Evolutionary conservation across 129 eudicot genomes (phyloP).

Genomic region (Flaveria ramosissima): DNA sequence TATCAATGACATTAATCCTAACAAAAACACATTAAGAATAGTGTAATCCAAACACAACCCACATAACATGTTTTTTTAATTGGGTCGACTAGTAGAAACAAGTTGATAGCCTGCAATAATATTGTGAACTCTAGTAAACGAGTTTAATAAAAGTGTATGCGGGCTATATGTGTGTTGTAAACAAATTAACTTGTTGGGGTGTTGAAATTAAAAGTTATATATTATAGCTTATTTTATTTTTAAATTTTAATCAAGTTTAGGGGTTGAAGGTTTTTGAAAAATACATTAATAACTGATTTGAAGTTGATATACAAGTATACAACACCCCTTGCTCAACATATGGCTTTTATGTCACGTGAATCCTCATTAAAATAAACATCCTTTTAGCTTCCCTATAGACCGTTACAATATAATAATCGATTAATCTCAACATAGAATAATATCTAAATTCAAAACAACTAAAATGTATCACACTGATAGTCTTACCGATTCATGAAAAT

Average conservation of each 20-base stretch:
- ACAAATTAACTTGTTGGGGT: not conserved
- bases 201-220: not conserved
- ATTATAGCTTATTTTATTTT: too few species aligned
- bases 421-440: not conserved
- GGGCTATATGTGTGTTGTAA: not conserved
- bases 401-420: not conserved
- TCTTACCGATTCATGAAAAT: too few species aligned
- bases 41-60: not conserved
- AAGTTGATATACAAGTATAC: not conserved
- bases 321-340: not conserved
- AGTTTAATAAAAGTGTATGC: not conserved
- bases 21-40: not conserved
- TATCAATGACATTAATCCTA: not conserved
- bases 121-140: not conserved
- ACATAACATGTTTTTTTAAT: not conserved
- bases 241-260: too few species aligned
- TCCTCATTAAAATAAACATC: slow-evolving; percentile 20
- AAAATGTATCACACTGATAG: too few species aligned
- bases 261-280: too few species aligned
- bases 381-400: not conserved
- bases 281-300: not conserved
- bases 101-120: not conserved
- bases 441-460: too few species aligned
- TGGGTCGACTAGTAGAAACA: not conserved
- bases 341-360: slow-evolving; percentile 7